Percentiles rank a stretch among this genome's conserved stretches.
Evolutionary conservation across 2,329 filamentous ascomycete genomes (phyloP).

Genomic region (Cercospora zeina): DNA sequence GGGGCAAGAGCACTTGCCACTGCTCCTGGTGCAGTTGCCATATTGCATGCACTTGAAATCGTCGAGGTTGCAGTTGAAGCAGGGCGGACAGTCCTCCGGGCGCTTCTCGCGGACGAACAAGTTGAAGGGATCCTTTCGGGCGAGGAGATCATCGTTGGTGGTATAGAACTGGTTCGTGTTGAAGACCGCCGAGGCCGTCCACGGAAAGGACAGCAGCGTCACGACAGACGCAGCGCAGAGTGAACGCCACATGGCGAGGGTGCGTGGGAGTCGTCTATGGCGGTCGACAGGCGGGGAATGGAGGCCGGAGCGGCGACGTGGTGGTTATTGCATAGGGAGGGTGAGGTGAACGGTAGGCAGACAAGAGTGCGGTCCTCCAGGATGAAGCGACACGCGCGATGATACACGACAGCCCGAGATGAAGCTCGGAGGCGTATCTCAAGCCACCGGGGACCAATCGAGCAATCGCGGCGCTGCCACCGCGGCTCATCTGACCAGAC

Average conservation of each 20-base stretch:
- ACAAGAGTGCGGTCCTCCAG: background rate
- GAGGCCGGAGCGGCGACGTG: conserved; percentile 1
- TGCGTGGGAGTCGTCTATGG: conserved; percentile 1
- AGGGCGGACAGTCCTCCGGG: conserved; percentile 76
- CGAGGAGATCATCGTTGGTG: conserved; percentile 36
- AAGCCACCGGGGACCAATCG: conserved; percentile 3
- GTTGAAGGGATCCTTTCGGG: conserved; percentile 26
- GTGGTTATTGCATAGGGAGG: conserved; percentile 8
- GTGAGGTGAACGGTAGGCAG: background rate
- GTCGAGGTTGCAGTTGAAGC: conserved; percentile 97
- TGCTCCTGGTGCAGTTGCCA: conserved; percentile 81
- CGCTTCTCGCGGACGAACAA: conserved; percentile 67
- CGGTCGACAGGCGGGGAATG: background rate
- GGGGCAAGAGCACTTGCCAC: conserved; percentile 89
- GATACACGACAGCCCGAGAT: conserved; percentile 6
- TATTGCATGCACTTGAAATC: conserved; percentile 91
- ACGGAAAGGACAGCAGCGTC: conserved; percentile 32
- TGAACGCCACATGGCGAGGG: conserved; percentile 34
- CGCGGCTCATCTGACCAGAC: conserved; percentile 6
- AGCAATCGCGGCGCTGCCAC: conserved; percentile 6
- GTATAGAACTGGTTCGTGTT: conserved; percentile 35
- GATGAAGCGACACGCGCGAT: conserved; percentile 10
- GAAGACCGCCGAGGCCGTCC: conserved; percentile 23
- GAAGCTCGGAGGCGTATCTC: background rate
- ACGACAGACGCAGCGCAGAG: conserved; percentile 28